phyloP scores from a whole-genome alignment of 78 protist genomes.

The Guillardia theta region DNA sequence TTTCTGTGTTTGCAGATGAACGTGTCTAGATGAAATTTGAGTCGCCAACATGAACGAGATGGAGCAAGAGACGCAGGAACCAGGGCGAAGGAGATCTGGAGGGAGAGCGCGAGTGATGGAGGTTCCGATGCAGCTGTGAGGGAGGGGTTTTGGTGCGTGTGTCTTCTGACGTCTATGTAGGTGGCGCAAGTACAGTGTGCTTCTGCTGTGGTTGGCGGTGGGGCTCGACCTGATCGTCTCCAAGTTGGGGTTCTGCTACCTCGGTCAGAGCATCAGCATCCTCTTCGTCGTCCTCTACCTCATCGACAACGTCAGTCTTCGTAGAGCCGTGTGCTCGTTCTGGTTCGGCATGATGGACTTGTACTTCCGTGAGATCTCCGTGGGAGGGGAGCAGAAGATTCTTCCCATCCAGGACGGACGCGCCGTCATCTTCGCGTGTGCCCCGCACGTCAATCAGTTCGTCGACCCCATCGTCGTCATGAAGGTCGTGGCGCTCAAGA shows the following conservation, averaged over 20 bases:
- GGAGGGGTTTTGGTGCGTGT: not conserved
- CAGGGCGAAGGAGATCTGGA: too few relatives aligned
- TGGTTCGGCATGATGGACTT: not conserved
- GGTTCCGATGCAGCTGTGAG: not conserved
- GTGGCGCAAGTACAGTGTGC: not conserved
- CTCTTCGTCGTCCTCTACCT: not conserved
- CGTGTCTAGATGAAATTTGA: too few relatives aligned
- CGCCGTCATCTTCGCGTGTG: not conserved
- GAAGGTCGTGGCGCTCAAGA: constrained; percentile 10
- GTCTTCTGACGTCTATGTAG: not conserved
- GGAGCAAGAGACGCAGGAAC: too few relatives aligned
- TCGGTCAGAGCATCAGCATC: not conserved
- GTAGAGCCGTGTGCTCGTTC: constrained; percentile 2
- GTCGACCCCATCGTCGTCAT: constrained; percentile 32
- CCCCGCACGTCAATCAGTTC: constrained; percentile 27
- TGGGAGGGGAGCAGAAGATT: not conserved
- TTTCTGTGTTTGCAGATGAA: too few relatives aligned
- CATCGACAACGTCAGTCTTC: not conserved
- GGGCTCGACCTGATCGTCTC: not conserved
- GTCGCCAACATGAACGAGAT: too few relatives aligned
- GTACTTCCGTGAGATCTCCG: constrained; percentile 16
- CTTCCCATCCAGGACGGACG: not conserved
- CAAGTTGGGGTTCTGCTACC: not conserved
- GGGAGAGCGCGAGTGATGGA: not conserved
- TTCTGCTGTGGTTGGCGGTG: not conserved